Evolutionary conservation across 202 grass and related monocot genomes (phyloP).

Genomic region (Panicum hallii): DNA sequence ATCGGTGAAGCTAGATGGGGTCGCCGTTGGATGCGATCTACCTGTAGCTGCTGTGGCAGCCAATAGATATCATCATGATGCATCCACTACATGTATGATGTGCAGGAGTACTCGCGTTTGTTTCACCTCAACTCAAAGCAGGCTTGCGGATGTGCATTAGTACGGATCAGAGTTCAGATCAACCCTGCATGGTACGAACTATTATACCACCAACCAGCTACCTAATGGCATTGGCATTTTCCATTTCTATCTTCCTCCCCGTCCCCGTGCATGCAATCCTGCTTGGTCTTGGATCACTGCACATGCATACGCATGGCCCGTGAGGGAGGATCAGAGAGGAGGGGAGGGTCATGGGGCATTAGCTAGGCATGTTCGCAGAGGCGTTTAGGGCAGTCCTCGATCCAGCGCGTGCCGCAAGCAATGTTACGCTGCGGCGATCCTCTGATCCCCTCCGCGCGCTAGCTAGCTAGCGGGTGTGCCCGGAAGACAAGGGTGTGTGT

Average conservation of each 20-base stretch:
- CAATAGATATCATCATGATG: neutral
- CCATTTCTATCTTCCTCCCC: neutral
- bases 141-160: neutral
- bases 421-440: constrained; percentile 7
- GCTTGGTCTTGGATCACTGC: neutral
- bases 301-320: constrained; percentile 23
- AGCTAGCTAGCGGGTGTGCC: constrained; percentile 39
- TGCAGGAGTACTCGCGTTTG: neutral
- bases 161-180: neutral
- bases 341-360: constrained; percentile 1
- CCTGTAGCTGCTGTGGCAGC: too few relatives aligned
- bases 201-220: neutral
- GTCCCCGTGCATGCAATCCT: neutral
- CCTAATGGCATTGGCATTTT: neutral
- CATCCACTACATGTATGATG: neutral
- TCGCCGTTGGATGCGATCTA: too few relatives aligned
- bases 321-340: neutral
- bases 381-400: constrained; percentile 54
- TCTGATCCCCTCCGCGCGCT: neutral
- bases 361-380: constrained; percentile 45
- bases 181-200: neutral
- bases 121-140: constrained; percentile 9
- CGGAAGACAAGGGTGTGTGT: constrained; percentile 71
- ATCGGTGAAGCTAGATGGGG: too few relatives aligned
- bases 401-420: constrained; percentile 9